Percentiles rank a stretch among this genome's conserved stretches.
phyloP scores from a whole-genome alignment of 768 basidiomycete species.

The Termitomyces eurrhizus region DNA sequence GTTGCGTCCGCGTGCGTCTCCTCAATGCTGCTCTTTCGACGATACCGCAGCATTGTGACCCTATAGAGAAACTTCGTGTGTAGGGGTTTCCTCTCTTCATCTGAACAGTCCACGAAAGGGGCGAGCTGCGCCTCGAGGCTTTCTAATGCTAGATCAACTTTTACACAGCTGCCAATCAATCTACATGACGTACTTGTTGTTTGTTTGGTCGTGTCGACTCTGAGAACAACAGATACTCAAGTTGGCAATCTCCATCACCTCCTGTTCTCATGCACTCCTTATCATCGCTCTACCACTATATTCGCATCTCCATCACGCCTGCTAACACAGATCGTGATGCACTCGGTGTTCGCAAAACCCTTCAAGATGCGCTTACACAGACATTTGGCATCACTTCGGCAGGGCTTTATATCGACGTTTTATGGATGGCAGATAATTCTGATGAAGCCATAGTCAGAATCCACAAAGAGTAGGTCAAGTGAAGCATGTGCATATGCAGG shows the following conservation, averaged over 20 bases:
- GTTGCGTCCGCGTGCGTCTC: conserved; percentile 38
- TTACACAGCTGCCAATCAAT: not conserved
- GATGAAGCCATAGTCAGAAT: conserved; percentile 38
- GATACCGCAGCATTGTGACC: conserved; percentile 43
- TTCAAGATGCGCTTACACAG: conserved; percentile 53
- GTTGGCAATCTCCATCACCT: not conserved
- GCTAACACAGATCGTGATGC: conserved; percentile 29
- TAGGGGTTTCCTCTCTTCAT: conserved; percentile 3
- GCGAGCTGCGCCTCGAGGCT: not conserved
- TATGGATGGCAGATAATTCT: conserved; percentile 46
- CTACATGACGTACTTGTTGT: not conserved
- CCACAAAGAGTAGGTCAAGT: conserved; percentile 31
- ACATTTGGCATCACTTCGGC: conserved; percentile 53
- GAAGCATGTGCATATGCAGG: not conserved
- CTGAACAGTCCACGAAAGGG: not conserved
- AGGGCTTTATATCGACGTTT: conserved; percentile 52
- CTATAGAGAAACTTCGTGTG: not conserved
- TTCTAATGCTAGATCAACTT: not conserved
- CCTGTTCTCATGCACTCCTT: conserved; percentile 17
- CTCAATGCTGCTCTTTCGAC: conserved; percentile 47
- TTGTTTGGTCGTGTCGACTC: conserved; percentile 7
- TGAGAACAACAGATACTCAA: not conserved
- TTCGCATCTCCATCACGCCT: conserved; percentile 41
- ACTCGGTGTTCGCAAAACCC: conserved; percentile 45
- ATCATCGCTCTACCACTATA: conserved; percentile 35